phyloP scores from a whole-genome alignment of 2,329 filamentous ascomycete genomes.

The Knufia fluminis region DNA sequence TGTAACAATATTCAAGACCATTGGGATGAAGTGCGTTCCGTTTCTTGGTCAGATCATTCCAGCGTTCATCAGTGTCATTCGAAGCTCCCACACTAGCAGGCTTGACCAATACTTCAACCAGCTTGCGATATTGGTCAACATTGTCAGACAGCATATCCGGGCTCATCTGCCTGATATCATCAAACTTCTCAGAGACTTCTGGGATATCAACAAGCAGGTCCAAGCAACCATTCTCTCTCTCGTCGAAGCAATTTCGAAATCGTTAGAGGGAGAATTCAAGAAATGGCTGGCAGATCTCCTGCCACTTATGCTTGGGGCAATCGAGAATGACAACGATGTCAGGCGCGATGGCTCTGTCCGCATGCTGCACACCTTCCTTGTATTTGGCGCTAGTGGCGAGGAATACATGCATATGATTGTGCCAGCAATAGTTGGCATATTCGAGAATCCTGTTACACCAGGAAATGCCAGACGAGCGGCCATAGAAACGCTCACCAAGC shows the following conservation, averaged over 20 bases:
- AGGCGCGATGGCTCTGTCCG: conserved; percentile 77
- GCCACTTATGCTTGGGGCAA: conserved; percentile 84
- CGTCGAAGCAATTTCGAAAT: conserved; percentile 86
- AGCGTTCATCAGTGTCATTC: conserved; percentile 82
- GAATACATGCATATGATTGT: conserved; percentile 99
- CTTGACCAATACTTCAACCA: conserved; percentile 98
- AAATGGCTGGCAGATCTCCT: conserved; percentile 83
- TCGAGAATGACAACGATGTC: conserved; percentile 72
- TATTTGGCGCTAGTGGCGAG: conserved; percentile 90
- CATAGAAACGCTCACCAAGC: conserved; percentile 88
- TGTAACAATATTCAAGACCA: conserved; percentile 96
- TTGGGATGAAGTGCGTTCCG: conserved; percentile 90
- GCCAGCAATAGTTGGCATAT: conserved; percentile 85
- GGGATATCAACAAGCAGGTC: conserved; percentile 68
- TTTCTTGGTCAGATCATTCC: conserved; percentile 92
- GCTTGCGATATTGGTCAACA: conserved; percentile 81
- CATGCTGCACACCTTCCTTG: conserved; percentile 87
- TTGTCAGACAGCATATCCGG: conserved; percentile 92
- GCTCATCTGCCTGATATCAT: conserved; percentile 84
- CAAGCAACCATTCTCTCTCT: conserved; percentile 87
- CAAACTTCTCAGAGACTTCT: conserved; percentile 78
- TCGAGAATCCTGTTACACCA: conserved; percentile 79
- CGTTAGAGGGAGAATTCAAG: conserved; percentile 95
- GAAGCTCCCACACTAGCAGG: conserved; percentile 64
- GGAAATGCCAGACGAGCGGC: conserved; percentile 71